phyloP scores from a whole-genome alignment of 208 protist genomes.

The Entamoeba invadens region DNA sequence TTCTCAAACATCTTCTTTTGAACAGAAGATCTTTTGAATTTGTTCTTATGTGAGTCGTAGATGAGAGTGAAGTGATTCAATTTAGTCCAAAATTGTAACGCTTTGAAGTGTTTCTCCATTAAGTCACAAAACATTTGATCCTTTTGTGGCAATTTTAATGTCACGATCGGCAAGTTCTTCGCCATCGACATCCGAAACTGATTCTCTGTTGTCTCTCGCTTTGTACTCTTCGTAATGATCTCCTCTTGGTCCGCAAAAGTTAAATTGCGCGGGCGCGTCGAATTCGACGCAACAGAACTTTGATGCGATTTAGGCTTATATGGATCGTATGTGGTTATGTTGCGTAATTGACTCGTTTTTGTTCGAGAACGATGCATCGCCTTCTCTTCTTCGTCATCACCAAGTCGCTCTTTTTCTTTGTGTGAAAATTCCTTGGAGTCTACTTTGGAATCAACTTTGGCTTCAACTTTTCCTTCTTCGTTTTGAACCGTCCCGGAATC shows the following conservation, averaged over 20 bases:
- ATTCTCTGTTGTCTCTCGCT: background rate
- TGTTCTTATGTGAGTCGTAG: background rate
- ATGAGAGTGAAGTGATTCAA: background rate
- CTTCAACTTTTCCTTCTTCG: background rate
- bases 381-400: background rate
- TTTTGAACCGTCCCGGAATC: background rate
- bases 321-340: background rate
- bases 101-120: background rate
- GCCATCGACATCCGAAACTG: background rate
- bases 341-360: background rate
- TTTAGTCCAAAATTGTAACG: background rate
- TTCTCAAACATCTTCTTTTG: background rate
- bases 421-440: background rate
- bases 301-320: background rate
- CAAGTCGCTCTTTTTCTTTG: background rate
- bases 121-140: background rate
- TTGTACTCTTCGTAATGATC: background rate
- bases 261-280: background rate
- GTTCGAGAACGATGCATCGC: background rate
- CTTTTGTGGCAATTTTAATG: background rate
- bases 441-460: background rate
- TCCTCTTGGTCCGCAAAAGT: background rate
- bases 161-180: background rate
- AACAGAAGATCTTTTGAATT: background rate
- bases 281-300: background rate